Conservation (phyloP, 2,329 filamentous ascomycete species). For the Fusarium dimerum region DNA sequence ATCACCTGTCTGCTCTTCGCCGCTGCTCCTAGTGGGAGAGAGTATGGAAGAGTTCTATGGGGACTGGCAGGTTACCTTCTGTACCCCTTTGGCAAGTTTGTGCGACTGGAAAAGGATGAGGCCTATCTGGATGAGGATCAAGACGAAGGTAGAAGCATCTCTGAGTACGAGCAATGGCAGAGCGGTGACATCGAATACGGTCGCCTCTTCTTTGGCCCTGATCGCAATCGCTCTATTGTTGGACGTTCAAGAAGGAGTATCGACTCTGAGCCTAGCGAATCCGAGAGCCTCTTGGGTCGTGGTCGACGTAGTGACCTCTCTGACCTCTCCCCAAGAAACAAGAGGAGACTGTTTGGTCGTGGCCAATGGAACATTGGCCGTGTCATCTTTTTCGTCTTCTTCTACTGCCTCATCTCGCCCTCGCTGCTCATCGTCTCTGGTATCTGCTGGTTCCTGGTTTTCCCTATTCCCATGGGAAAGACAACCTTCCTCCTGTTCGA, state of each 20-base stretch:
- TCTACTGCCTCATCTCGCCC: slow-evolving; percentile 89
- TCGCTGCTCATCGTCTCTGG: slow-evolving; percentile 81
- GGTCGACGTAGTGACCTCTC: slow-evolving; percentile 52
- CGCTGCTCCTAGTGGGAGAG: slow-evolving; percentile 75
- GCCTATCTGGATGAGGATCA: slow-evolving; percentile 92
- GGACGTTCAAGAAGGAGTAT: slow-evolving; percentile 86
- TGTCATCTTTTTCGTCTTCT: slow-evolving; percentile 94
- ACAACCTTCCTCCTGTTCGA: slow-evolving; percentile 87
- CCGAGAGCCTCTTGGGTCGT: slow-evolving; percentile 80
- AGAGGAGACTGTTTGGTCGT: slow-evolving; percentile 88
- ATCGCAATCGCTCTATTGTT: slow-evolving; percentile 73
- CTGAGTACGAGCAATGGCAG: slow-evolving; percentile 99
- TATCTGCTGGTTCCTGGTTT: slow-evolving; percentile 95
- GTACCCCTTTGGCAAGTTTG: slow-evolving; percentile 96
- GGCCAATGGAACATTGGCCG: slow-evolving; percentile 94
- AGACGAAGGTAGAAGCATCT: slow-evolving; percentile 94
- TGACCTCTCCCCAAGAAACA: slow-evolving; percentile 49
- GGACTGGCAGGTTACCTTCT: slow-evolving; percentile 85
- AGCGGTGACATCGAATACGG: slow-evolving; percentile 96
- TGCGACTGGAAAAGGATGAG: slow-evolving; percentile 90
- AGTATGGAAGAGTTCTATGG: slow-evolving; percentile 84
- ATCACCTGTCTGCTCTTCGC: slow-evolving; percentile 77
- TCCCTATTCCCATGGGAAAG: slow-evolving; percentile 98
- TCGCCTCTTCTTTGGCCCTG: slow-evolving; percentile 91
- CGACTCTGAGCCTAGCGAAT: slow-evolving; percentile 82